Evolutionary conservation across 2,329 filamentous ascomycete species (phyloP).

Genomic region (Fusarium euwallaceae): DNA sequence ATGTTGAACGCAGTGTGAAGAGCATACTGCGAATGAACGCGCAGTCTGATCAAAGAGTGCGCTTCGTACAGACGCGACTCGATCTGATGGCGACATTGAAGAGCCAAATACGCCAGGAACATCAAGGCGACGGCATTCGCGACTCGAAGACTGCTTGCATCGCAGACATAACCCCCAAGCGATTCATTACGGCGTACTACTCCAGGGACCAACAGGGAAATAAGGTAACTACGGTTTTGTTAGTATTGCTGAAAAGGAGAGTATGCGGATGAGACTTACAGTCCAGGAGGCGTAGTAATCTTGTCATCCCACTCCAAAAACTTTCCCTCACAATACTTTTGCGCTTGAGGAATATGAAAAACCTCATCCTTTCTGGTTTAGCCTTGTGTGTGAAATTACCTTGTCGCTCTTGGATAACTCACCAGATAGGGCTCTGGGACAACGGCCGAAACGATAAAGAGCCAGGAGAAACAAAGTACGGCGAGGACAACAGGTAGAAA

Average conservation of each 20-base stretch:
- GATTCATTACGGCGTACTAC: conserved; percentile 25
- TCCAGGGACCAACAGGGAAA: conserved; percentile 54
- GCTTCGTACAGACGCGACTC: conserved; percentile 57
- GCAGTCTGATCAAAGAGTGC: conserved; percentile 30
- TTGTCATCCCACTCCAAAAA: conserved; percentile 93
- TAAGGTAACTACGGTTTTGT: conserved; percentile 57
- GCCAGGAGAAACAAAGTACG: conserved; percentile 38
- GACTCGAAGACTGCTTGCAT: conserved; percentile 57
- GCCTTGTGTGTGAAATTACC: too few relatives aligned
- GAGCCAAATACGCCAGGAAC: conserved; percentile 59
- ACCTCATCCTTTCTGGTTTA: conserved; percentile 75
- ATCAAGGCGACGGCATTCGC: conserved; percentile 60
- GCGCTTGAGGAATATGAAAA: conserved; percentile 92
- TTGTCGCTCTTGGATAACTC: conserved; percentile 21
- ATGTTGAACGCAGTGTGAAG: conserved; percentile 81
- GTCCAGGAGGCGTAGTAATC: conserved; percentile 93
- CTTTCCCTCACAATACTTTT: conserved; percentile 82
- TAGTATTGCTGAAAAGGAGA: background rate
- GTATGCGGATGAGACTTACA: conserved; percentile 63
- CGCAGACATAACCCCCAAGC: conserved; percentile 43
- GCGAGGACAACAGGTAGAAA: conserved; percentile 36
- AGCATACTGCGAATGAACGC: conserved; percentile 55
- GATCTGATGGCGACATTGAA: conserved; percentile 66
- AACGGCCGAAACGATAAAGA: conserved; percentile 43
- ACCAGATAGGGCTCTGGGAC: conserved; percentile 70